A percentile compares a stretch with the other conserved stretches of the same genome.
Evolutionary conservation across 371 early-diverging fungal species (phyloP).

Genomic region (Cokeromyces recurvatus): DNA sequence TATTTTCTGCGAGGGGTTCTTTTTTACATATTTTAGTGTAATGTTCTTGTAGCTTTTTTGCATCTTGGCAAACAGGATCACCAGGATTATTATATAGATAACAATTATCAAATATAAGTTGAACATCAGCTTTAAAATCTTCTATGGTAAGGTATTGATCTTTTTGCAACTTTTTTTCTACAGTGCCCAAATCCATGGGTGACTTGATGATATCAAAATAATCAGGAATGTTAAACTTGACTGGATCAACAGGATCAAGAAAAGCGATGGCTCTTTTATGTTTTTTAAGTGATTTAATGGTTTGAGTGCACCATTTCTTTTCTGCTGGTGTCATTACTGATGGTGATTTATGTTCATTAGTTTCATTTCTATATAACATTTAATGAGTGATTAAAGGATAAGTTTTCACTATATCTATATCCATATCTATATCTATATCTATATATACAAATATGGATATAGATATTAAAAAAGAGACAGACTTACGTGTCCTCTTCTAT

Average conservation of each 20-base stretch:
- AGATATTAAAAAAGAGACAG: too few relatives aligned
- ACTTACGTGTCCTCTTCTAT: slow-evolving; percentile 13
- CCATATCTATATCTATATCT: too few relatives aligned
- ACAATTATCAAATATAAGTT: slow-evolving; percentile 53
- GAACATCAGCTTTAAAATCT: slow-evolving; percentile 41
- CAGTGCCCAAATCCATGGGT: slow-evolving; percentile 98
- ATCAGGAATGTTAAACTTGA: slow-evolving; percentile 47
- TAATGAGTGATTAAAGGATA: too few relatives aligned
- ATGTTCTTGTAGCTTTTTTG: slow-evolving; percentile 51
- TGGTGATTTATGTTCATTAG: neutral
- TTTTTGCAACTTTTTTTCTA: slow-evolving; percentile 64
- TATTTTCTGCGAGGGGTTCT: too few relatives aligned
- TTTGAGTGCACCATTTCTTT: slow-evolving; percentile 19
- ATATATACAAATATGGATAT: too few relatives aligned
- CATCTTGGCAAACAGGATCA: slow-evolving; percentile 69
- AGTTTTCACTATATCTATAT: too few relatives aligned
- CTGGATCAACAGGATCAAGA: slow-evolving; percentile 52
- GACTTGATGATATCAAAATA: slow-evolving; percentile 85
- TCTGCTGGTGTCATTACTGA: slow-evolving; percentile 12
- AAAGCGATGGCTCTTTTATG: slow-evolving; percentile 74
- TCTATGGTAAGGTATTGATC: slow-evolving; percentile 40
- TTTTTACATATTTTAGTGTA: slow-evolving; percentile 33
- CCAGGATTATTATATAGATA: slow-evolving; percentile 72
- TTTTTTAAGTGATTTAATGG: slow-evolving; percentile 58
- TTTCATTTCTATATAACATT: neutral